Conservation (phyloP, 805 yeast species). For the Zygotorulaspora florentina region DNA sequence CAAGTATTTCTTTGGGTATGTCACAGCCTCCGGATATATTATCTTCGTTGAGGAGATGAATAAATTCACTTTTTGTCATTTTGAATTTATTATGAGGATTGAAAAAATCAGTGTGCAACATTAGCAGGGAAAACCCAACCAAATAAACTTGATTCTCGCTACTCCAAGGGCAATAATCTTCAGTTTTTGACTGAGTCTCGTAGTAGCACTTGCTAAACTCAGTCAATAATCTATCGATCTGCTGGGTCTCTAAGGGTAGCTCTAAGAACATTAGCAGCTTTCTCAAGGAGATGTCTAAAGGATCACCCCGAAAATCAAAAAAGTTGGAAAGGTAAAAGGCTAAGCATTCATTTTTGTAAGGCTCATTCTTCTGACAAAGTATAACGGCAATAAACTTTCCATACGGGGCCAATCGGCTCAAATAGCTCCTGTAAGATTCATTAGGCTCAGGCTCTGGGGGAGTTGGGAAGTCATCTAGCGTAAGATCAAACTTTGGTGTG, state of each 20-base stretch:
- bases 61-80: conserved; percentile 61
- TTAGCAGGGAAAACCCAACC: conserved; percentile 58
- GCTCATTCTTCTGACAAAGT: conserved; percentile 29
- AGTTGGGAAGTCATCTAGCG: conserved; percentile 20
- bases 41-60: conserved; percentile 42
- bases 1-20: conserved; percentile 41
- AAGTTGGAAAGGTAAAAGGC: conserved; percentile 27
- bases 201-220: conserved; percentile 53
- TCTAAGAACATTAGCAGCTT: conserved; percentile 53
- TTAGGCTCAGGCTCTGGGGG: conserved; percentile 30
- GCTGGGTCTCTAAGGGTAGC: conserved; percentile 70
- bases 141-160: conserved; percentile 55
- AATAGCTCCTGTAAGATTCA: conserved; percentile 31
- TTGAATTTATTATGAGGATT: conserved; percentile 63
- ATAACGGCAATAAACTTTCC: conserved; percentile 33
- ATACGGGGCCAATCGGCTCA: conserved; percentile 30
- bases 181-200: conserved; percentile 24
- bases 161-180: conserved; percentile 28
- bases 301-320: conserved; percentile 50
- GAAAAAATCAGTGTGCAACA: conserved; percentile 71
- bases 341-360: conserved; percentile 29
- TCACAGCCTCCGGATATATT: conserved; percentile 26
- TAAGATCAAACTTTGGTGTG: conserved; percentile 6
- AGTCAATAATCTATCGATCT: conserved; percentile 63
- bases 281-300: conserved; percentile 63